These are phyloP conservation scores for Pseudozyma thailandica DNA, from an alignment of 1,284 basidiomycete genomes.

Conservation along the genomic window DNA sequence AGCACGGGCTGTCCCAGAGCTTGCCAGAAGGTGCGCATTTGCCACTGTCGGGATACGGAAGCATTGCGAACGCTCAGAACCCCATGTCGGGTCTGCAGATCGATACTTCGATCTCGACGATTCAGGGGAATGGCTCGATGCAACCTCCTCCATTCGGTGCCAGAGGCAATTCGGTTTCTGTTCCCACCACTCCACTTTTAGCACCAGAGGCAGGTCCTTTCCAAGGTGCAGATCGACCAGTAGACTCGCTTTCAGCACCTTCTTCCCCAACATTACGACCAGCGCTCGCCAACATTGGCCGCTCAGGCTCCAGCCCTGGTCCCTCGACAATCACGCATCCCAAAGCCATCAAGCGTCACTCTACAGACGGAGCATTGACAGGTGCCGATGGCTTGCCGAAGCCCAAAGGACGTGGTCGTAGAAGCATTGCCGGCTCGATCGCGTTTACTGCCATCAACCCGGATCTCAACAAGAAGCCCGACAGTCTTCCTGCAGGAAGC, in stretches of 20 bases:
- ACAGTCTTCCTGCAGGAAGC: slow-evolving; percentile 19
- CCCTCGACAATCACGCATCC: slow-evolving; percentile 16
- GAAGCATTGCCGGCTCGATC: slow-evolving; percentile 41
- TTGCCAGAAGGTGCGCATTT: slow-evolving; percentile 40
- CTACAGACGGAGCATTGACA: slow-evolving; percentile 31
- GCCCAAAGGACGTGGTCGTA: slow-evolving; percentile 39
- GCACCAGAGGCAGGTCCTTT: slow-evolving; percentile 37
- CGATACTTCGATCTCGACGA: slow-evolving; percentile 27
- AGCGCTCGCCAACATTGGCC: slow-evolving; percentile 27
- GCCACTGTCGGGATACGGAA: slow-evolving; percentile 23
- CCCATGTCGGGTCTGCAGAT: slow-evolving; percentile 18
- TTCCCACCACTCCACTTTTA: slow-evolving; percentile 40
- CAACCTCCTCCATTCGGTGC: slow-evolving; percentile 34
- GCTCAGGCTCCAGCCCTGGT: slow-evolving; percentile 42
- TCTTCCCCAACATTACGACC: slow-evolving; percentile 43
- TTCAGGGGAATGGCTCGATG: slow-evolving; percentile 5
- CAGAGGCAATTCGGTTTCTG: slow-evolving; percentile 35
- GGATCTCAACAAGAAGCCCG: slow-evolving; percentile 27
- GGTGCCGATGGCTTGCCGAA: slow-evolving; percentile 24
- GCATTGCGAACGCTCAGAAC: slow-evolving; percentile 12
- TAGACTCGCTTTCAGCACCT: slow-evolving; percentile 49
- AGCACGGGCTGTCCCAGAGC: slow-evolving; percentile 13
- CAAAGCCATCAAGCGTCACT: slow-evolving; percentile 31
- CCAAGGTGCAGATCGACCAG: slow-evolving; percentile 30
- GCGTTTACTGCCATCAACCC: slow-evolving; percentile 48